Base-by-base conservation (phyloP, 441 rosid species). In the Omphalea diandra region DNA sequence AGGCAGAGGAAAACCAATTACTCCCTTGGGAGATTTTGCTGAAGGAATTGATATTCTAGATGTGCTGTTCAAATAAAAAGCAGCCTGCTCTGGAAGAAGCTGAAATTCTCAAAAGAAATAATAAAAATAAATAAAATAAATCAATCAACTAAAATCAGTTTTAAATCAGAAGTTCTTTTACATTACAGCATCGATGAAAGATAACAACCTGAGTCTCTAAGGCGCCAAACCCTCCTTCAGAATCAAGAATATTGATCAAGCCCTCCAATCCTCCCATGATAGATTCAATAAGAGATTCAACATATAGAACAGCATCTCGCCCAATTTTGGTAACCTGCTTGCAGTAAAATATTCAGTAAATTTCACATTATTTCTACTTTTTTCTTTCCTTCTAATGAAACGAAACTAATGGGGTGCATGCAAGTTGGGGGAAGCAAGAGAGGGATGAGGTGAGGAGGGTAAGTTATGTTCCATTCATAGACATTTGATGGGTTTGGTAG, bases 201-300 rank as follows among this genome's bases (percentile, higher is more conserved):
- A 63, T 8, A 78, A 35, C 63, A 77, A 96, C 99, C 97, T 96
- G 99, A 73, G 86, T 81, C 81, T 93, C 99, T 71, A 96, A 81
- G 76, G 98, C 99, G 36, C 99, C 98, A 85, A 96, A 88, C 58
- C 99, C 99, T 73, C 99, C 99, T 82, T 93, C 99, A 67, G 99
- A 96, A 82, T 96, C 99, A 67, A 96, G 97, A 87, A 96, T 96
- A 81, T 96, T 96, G 77, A 93, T 87, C 72, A 96, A 83, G 70
- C 99, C 99, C 79, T 93, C 99, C 82, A 96, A 83, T 79, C 99
- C 98, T 73, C 97, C 98, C 96, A 93, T 93, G 76, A 96, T 91
- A 66, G 98, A 96, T 83, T 96, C 98, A 77, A 96, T 88, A 75
- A 96, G 98, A 68, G 99, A 93, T 76, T 96, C 99, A 27, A 96